A percentile compares a stretch with the other conserved stretches of the same genome.
Evolutionary conservation across 164 flowering plant species (phyloP).

Genomic region (Annona squamosa): DNA sequence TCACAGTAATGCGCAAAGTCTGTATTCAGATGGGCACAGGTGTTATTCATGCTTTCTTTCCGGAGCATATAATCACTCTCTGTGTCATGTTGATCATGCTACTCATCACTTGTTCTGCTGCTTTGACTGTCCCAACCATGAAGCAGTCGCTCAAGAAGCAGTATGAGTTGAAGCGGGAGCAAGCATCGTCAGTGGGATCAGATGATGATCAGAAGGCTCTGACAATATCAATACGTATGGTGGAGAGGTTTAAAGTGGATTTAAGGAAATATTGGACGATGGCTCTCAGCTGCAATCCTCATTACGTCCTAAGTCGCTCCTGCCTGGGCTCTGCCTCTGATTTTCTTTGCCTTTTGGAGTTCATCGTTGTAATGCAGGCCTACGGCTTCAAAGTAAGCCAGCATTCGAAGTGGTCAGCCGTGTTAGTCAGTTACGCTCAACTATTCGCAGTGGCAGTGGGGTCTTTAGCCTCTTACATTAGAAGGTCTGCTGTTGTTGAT

Average conservation of each 20-base stretch:
- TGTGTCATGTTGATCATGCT: conserved; percentile 28
- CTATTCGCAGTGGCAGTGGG: neutral
- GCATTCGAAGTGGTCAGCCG: conserved; percentile 52
- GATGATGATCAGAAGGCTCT: no score
- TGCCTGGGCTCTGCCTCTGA: conserved; percentile 50
- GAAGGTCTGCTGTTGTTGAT: neutral
- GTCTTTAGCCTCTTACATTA: neutral
- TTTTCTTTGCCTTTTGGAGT: conserved; percentile 36
- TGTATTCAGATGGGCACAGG: conserved; percentile 56
- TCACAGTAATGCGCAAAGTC: conserved; percentile 44
- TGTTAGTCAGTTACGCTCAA: neutral
- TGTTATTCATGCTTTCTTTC: conserved; percentile 35
- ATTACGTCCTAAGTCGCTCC: conserved; percentile 48
- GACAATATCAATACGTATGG: neutral
- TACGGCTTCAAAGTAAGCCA: conserved; percentile 34
- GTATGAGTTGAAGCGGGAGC: conserved; percentile 9
- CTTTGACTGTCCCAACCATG: conserved; percentile 13
- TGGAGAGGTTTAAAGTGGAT: conserved; percentile 24
- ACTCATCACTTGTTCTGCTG: conserved; percentile 1
- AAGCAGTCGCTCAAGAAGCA: conserved; percentile 30
- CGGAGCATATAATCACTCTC: conserved; percentile 38
- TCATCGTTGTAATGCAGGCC: conserved; percentile 33
- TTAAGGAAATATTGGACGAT: conserved; percentile 46
- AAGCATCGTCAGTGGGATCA: neutral
- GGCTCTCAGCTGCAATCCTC: conserved; percentile 53